Conservation (phyloP, 129 eudicot genomes). For the Logfia minima region DNA sequence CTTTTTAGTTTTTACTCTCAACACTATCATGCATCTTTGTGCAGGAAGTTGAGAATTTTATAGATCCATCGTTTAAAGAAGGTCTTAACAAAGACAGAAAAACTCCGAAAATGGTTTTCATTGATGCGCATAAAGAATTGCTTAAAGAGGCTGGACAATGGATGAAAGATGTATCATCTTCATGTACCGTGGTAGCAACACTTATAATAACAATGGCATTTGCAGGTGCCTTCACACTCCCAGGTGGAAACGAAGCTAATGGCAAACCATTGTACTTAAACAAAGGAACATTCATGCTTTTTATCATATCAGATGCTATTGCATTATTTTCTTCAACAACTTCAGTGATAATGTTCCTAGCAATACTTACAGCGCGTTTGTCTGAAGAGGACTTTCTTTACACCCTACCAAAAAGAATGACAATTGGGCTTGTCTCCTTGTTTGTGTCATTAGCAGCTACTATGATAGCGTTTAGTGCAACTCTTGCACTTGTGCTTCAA, state of each 20-base stretch:
- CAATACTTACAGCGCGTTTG: not conserved
- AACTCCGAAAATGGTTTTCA: not conserved
- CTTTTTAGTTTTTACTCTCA: too few species aligned
- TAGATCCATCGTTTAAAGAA: not conserved
- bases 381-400: not conserved
- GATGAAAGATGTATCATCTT: conserved; percentile 1
- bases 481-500: conserved; percentile 7
- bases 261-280: not conserved
- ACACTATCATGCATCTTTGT: not conserved
- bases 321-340: not conserved
- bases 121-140: not conserved
- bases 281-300: not conserved
- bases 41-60: not conserved
- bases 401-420: not conserved
- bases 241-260: not conserved
- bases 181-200: conserved; percentile 1
- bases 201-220: conserved; percentile 1
- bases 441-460: not conserved
- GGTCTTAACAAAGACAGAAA: not conserved
- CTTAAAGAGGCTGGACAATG: not conserved
- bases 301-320: not conserved
- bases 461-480: not conserved
- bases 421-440: not conserved
- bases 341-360: not conserved
- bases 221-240: not conserved